Evolutionary conservation across 2,329 filamentous ascomycete genomes (phyloP), one percentile per base, ranked within the genome.

Genomic region (Zymoseptoria pseudotritici): DNA sequence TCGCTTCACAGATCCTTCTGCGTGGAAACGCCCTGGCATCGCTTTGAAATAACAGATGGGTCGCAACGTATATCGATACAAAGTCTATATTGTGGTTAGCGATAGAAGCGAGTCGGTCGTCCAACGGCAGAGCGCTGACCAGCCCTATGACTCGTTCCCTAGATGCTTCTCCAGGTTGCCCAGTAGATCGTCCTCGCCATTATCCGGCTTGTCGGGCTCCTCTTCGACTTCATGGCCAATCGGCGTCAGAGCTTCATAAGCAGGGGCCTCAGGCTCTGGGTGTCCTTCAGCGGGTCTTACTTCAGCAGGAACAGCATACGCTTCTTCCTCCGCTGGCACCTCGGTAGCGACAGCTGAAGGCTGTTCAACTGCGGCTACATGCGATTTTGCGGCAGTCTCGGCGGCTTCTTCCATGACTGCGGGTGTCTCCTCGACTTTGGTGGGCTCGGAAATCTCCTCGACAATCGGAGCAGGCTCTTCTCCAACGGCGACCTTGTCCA

Each of bases 161-260:
- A 69, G 61, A 50, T 66, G 61, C 61, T 69, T 69, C 54, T 69
- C 68, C 31, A 71, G 60, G 59, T 66, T 68, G 7, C 68, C 69
- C 3, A 70, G 66, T 8, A 71, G 53, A 55, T 71, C 69, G 13
- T 71, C 69, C 10, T 68, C 67, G 20, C 61, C 68, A 29, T 70
- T 65, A 17, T 66, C 64, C 19, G 63, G 62, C 13, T 62, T 64
- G 52, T 64, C 61, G 3, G 31, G 42, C 20, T 59, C 60, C 21
- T 55, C 54, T 19, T 56, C 60, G 26, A 31, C 55, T 54, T 58
- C 58, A 6, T 54, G 57, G 22, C 54, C 57, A 46, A 29, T 51
- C 55, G 36, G 36, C 5, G 36, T 46, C 36, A 17, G 36, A 46
- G 36, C 36, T 46, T 46, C 36, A n/a, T 17, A 46, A 46, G 36